Conservation (phyloP, 2,329 filamentous ascomycete genomes). For the Colletotrichum abscissum region DNA sequence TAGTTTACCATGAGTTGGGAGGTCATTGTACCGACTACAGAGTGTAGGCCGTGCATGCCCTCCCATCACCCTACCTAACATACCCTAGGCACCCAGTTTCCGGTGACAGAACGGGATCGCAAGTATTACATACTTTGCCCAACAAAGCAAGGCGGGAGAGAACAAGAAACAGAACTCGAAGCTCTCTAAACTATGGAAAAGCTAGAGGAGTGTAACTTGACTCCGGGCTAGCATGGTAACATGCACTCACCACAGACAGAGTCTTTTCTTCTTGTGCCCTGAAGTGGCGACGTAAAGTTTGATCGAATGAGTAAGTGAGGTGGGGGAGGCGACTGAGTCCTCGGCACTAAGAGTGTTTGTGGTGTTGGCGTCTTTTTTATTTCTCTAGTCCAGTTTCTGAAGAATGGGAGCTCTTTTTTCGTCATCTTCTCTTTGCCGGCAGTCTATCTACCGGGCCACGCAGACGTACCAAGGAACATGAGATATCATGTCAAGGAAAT, state of each 20-base stretch:
- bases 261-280: not conserved
- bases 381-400: not conserved
- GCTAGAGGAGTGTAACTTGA: slow-evolving; percentile 11
- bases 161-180: slow-evolving; percentile 26
- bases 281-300: slow-evolving; percentile 13
- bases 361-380: slow-evolving; percentile 4
- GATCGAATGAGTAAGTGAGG: slow-evolving; percentile 24
- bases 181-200: slow-evolving; percentile 4
- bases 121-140: slow-evolving; percentile 15
- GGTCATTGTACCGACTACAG: not conserved
- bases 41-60: not conserved
- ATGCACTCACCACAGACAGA: not conserved
- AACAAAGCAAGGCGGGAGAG: slow-evolving; percentile 24
- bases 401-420: not conserved
- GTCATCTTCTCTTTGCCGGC: not conserved
- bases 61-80: not conserved
- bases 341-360: slow-evolving; percentile 1
- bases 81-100: not conserved
- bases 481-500: not conserved
- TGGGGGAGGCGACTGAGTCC: slow-evolving; percentile 13
- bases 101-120: not conserved
- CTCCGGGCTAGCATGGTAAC: not conserved
- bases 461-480: not conserved
- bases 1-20: too few relatives aligned
- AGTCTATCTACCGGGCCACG: not conserved